Evolutionary conservation across 192 early-diverging fungal species (phyloP), one percentile per base, ranked within the genome.

Genomic region (Coemansia nantahalensis): DNA sequence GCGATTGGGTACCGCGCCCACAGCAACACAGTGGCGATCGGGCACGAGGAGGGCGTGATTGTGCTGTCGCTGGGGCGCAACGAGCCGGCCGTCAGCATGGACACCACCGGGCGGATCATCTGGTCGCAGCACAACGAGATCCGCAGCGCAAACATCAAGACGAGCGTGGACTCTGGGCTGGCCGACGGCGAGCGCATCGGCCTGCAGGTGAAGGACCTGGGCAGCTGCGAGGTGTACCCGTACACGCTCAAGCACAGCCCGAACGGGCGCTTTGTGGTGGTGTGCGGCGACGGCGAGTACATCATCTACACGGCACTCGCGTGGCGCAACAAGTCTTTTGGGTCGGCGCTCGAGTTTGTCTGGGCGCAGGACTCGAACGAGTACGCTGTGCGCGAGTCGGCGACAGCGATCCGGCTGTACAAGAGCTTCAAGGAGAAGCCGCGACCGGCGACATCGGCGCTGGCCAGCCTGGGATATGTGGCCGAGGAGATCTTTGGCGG

Each of bases 271-370:
- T 99, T 99, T 75, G 95, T 96, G 17, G 97, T 95, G 16, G 97
- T 97, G 11, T 96, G 93, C 59, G 97, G 97, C 30, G 95, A 99
- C 62, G 94, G 93, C 40, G 97, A 99, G 79, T 99, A 93, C 67
- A 99, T 99, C 51, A 98, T 99, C 59, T 99, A 99, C 76, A 99
- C 97, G 15, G 97, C 97, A 7, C 82, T 99, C 19, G 94, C 97
- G 8, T 99, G 97, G 97, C 82, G 97, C 65, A 99, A 99, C 84
- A 99, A 99, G 84, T 86, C 85, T 46, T 99, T 97, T 73, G 97
- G 97, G 8, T 87, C 83, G 34, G 97, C 86, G 2, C 69, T 91
- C 22, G 97, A 97, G 50, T 94, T 97, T 83, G 97, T 97, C 8
- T 99, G 97, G 97, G 92, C 92, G 22, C 73, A 82, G 47, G 92